A percentile compares a stretch with the other conserved stretches of the same genome.
These are phyloP conservation scores for Salpingoeca rosetta DNA, from an alignment of 78 protist genomes.

Conservation along the genomic window DNA sequence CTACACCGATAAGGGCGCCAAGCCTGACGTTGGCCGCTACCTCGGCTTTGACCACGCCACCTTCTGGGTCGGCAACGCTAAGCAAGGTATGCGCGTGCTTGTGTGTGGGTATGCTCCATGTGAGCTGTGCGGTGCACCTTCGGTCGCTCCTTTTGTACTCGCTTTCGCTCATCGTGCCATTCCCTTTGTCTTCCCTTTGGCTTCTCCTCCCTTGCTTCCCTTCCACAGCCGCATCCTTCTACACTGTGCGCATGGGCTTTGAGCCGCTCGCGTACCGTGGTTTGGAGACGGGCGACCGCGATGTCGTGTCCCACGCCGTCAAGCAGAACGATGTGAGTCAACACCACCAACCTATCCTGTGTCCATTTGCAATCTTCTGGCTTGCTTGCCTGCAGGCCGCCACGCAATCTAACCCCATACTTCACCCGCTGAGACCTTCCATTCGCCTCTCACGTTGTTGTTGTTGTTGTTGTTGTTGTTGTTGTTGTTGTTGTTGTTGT, in stretches of 20 bases:
- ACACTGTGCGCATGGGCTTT: constrained; percentile 72
- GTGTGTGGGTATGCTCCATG: neutral
- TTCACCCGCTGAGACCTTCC: too few species aligned
- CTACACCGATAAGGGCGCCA: constrained; percentile 21
- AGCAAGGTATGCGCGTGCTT: constrained; percentile 39
- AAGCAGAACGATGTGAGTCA: constrained; percentile 31
- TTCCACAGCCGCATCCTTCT: constrained; percentile 50
- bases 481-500: too few species aligned
- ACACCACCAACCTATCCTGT: too few species aligned
- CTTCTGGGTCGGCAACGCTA: constrained; percentile 80
- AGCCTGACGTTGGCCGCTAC: constrained; percentile 35
- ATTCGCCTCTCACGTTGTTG: too few species aligned
- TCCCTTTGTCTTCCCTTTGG: neutral
- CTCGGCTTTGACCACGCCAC: constrained; percentile 51
- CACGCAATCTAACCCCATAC: too few species aligned
- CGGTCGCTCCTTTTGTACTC: neutral
- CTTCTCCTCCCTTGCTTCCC: neutral
- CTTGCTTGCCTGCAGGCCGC: too few species aligned
- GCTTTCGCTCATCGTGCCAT: neutral
- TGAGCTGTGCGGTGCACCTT: neutral
- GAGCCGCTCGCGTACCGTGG: constrained; percentile 64
- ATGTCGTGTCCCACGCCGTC: constrained; percentile 68
- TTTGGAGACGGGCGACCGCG: constrained; percentile 74
- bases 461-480: too few species aligned
- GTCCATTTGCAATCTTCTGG: too few species aligned